These are phyloP conservation scores for Aspergillus pseudoviridinutans DNA, from an alignment of 2,329 filamentous ascomycete species.

Conservation along the genomic window DNA sequence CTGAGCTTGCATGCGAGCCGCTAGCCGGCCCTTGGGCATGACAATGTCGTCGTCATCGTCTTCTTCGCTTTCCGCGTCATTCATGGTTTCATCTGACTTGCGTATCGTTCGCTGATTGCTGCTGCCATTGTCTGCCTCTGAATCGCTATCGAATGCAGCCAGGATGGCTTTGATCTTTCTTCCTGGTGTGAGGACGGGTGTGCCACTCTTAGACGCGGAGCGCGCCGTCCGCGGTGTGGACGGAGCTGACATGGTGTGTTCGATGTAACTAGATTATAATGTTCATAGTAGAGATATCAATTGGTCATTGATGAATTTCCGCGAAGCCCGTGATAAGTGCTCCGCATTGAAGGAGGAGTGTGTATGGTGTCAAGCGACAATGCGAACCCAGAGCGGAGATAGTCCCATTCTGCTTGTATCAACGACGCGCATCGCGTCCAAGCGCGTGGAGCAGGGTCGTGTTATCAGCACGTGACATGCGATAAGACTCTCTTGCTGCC, in stretches of 20 bases:
- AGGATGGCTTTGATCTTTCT: constrained; percentile 49
- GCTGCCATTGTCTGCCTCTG: constrained; percentile 41
- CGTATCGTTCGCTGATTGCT: constrained; percentile 6
- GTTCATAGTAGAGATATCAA: neutral
- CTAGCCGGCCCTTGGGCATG: constrained; percentile 60
- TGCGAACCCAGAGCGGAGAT: neutral
- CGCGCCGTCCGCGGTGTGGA: constrained; percentile 34
- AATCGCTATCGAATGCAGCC: constrained; percentile 46
- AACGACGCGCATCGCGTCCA: constrained; percentile 9
- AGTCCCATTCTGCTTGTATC: neutral
- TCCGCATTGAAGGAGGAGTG: neutral
- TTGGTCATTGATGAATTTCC: neutral
- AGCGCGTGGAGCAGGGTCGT: neutral
- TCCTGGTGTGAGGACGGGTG: constrained; percentile 40
- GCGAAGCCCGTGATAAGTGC: neutral
- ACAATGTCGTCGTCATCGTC: constrained; percentile 48
- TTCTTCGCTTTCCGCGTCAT: constrained; percentile 18
- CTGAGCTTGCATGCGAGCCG: constrained; percentile 57
- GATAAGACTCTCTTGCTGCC: neutral
- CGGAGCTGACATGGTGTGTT: constrained; percentile 25
- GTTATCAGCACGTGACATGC: neutral
- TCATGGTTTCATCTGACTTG: neutral
- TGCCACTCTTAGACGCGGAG: constrained; percentile 25
- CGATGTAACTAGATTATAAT: neutral
- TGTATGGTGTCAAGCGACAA: neutral